Evolutionary conservation across 805 yeast genomes (phyloP).

Genomic region (Myxozyma sirexii): DNA sequence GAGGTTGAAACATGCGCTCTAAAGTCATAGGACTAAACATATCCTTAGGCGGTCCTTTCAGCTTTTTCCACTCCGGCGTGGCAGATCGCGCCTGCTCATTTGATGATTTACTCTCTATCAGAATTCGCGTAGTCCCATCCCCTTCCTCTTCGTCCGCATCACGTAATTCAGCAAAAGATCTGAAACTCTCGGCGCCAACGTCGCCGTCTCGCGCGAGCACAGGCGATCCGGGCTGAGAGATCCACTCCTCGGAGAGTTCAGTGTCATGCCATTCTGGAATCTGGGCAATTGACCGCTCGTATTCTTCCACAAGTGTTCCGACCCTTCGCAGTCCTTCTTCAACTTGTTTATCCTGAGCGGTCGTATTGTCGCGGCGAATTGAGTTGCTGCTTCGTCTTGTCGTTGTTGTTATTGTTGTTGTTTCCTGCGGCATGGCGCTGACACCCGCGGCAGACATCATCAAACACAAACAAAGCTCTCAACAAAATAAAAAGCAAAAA

Average conservation of each 20-base stretch:
- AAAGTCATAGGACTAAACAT: conserved; percentile 32
- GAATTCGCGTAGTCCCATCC: conserved; percentile 28
- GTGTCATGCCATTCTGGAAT: conserved; percentile 31
- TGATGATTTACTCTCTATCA: not conserved
- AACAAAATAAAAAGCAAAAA: too few species aligned
- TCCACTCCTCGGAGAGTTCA: conserved; percentile 34
- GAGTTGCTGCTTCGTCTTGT: not conserved
- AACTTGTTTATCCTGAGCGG: not conserved
- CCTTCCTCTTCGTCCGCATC: conserved; percentile 8
- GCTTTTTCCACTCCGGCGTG: conserved; percentile 29
- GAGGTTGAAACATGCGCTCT: conserved; percentile 30
- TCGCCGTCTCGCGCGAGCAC: not conserved
- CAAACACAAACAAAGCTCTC: too few species aligned
- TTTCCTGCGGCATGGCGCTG: too few species aligned
- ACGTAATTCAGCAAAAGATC: not conserved
- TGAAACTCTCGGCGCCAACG: not conserved
- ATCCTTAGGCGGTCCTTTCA: conserved; percentile 13
- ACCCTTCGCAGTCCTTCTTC: not conserved
- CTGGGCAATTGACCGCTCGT: conserved; percentile 15
- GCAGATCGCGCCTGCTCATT: not conserved
- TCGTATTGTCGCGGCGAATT: not conserved
- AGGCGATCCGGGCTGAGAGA: conserved; percentile 30
- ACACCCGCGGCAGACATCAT: too few species aligned
- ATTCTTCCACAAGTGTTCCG: conserved; percentile 9
- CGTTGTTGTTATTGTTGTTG: not conserved